These are phyloP conservation scores for Phytophthora pistaciae DNA, from an alignment of 352 stramenopile genomes.

Conservation along the genomic window DNA sequence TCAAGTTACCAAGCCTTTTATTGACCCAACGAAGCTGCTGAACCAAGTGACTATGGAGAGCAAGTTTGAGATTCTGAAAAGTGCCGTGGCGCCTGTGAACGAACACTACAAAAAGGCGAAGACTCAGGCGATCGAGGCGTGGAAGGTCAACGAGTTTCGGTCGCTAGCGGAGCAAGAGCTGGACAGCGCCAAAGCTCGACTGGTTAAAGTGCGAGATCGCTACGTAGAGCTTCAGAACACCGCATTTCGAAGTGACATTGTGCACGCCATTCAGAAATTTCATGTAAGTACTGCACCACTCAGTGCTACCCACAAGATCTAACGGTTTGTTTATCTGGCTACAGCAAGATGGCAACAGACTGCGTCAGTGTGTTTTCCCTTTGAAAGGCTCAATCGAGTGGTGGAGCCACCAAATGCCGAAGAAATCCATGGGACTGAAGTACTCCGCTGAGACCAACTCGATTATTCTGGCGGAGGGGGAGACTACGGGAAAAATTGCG, in stretches of 20 bases:
- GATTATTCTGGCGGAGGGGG: conserved; percentile 31
- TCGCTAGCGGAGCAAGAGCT: conserved; percentile 62
- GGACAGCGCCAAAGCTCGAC: conserved; percentile 58
- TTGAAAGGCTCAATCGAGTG: conserved; percentile 70
- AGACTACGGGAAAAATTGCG: conserved; percentile 31
- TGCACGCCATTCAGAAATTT: conserved; percentile 42
- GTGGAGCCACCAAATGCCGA: conserved; percentile 57
- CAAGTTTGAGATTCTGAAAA: conserved; percentile 72
- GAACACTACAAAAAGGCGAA: conserved; percentile 72
- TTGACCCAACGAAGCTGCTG: conserved; percentile 49
- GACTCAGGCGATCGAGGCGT: conserved; percentile 57
- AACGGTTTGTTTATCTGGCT: background rate
- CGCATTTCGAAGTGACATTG: conserved; percentile 52
- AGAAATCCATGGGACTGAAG: conserved; percentile 48
- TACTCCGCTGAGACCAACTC: conserved; percentile 24
- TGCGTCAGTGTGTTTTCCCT: conserved; percentile 67
- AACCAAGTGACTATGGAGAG: conserved; percentile 67
- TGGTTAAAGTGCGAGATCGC: conserved; percentile 60
- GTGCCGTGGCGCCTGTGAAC: conserved; percentile 49
- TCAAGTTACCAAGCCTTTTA: conserved; percentile 30
- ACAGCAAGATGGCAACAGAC: conserved; percentile 59
- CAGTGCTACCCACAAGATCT: background rate
- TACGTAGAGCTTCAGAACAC: conserved; percentile 63
- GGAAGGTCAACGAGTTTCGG: conserved; percentile 66
- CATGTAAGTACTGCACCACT: conserved; percentile 41